Base-by-base conservation (phyloP, 2,329 filamentous ascomycete genomes). In the Penicillium sp. region DNA sequence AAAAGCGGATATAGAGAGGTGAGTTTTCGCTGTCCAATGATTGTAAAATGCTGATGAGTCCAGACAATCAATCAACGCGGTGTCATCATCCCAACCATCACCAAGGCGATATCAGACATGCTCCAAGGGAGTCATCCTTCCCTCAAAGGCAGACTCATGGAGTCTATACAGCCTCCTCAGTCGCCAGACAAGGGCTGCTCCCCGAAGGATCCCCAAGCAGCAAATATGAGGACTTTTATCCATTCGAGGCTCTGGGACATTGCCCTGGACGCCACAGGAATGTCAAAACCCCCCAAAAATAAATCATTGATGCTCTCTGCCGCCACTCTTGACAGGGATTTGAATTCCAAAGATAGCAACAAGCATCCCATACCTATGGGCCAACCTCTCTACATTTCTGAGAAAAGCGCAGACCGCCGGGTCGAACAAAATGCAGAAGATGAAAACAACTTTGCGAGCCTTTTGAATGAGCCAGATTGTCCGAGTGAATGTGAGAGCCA, bases 41-140 rank as follows among this genome's bases (percentile, higher is more conserved):
- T 43, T 29, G 10, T 5, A 9, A 21, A 14, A 39, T 16, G 45
- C 42, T 57, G 11, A 47, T 41, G 21, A 2, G 41, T 13, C 5
- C 38, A 76, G 74, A 68, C 64, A 32, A 68, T 75, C 53, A 66
- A 63, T 34, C 69, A 75, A 56, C 64, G 74, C 32, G 65, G 64
- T 9, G 61, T 62, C 6, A 66, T 73, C 7, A 68, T 75, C 3
- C 65, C 71, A 1, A 64, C 67, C 5, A 64, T 75, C 14, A 61
- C 67, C 1, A 74, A 71, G 55, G 69, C 72, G 5, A 56, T 76
- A 24, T 54, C 60, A 4, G 67, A 64, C 1, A 64, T 75, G 43
- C 39, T 76, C 11, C 58, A 63, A 13, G 57, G 50, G 14, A 62
- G 61, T n/a, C 45, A 53, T 9, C 32, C 48, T n/a, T 29, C 9